A percentile compares a stretch with the other conserved stretches of the same genome.
Conservation (phyloP, 1,284 basidiomycete genomes). For the Irpex lacteus region DNA sequence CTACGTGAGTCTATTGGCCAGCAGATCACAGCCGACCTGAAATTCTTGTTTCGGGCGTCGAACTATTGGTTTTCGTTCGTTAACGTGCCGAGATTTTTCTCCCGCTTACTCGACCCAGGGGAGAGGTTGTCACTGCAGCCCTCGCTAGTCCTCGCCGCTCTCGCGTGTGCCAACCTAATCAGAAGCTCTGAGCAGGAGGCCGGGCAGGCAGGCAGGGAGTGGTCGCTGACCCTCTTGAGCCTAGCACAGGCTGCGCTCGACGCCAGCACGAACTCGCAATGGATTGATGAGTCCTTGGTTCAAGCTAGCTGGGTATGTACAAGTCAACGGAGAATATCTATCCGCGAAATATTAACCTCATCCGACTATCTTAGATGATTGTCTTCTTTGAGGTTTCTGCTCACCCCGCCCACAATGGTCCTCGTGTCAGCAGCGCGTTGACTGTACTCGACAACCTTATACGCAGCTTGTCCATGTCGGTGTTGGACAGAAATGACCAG, state of each 20-base stretch:
- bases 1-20: slow-evolving; percentile 44
- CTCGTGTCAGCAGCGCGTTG: slow-evolving; percentile 56
- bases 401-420: slow-evolving; percentile 55
- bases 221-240: slow-evolving; percentile 57
- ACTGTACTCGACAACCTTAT: slow-evolving; percentile 65
- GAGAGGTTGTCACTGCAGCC: slow-evolving; percentile 62
- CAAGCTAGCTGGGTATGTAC: slow-evolving; percentile 70
- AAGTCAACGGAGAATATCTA: background rate
- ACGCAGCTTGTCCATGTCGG: slow-evolving; percentile 52
- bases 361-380: slow-evolving; percentile 43
- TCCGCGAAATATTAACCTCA: background rate
- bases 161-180: slow-evolving; percentile 64
- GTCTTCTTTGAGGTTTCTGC: slow-evolving; percentile 70
- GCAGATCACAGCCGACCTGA: slow-evolving; percentile 55
- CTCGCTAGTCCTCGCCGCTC: slow-evolving; percentile 58
- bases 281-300: slow-evolving; percentile 68
- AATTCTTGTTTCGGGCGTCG: slow-evolving; percentile 59
- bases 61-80: slow-evolving; percentile 74
- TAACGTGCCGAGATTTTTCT: slow-evolving; percentile 65
- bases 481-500: slow-evolving; percentile 41
- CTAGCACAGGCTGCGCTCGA: slow-evolving; percentile 70
- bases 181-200: slow-evolving; percentile 62
- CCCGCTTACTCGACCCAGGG: slow-evolving; percentile 51
- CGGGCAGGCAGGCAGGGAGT: slow-evolving; percentile 43
- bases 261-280: slow-evolving; percentile 63